Evolutionary conservation across 495 filamentous ascomycete species (phyloP).

Genomic region (Cercophora newfieldiana): DNA sequence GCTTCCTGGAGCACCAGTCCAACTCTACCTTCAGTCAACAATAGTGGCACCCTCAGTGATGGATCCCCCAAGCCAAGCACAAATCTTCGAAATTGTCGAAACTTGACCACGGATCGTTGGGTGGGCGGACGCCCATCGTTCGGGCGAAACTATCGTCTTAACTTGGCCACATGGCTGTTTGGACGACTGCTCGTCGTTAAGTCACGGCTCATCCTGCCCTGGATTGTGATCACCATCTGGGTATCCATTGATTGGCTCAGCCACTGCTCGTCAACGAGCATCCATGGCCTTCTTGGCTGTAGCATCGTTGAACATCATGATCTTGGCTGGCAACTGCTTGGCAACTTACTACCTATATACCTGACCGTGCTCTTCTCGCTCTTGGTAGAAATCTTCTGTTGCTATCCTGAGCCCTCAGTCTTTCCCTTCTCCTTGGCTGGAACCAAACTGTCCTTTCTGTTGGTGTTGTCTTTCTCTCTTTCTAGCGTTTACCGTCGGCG

Average conservation of each 20-base stretch:
- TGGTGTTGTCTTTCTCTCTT: neutral
- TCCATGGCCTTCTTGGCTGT: neutral
- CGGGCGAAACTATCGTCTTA: neutral
- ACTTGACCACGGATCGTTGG: neutral
- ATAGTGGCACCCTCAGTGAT: neutral
- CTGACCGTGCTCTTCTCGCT: neutral
- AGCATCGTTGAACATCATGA: neutral
- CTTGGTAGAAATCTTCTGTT: neutral
- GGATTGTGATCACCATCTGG: no score
- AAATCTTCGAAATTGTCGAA: neutral
- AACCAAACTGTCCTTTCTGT: neutral
- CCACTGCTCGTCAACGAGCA: neutral
- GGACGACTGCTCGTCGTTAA: neutral
- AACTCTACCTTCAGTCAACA: neutral
- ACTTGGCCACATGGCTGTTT: no score
- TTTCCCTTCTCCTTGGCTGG: neutral
- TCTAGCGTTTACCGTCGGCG: neutral
- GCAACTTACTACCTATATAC: neutral
- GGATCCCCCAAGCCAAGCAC: neutral
- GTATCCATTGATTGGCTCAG: no score
- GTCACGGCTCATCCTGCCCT: neutral
- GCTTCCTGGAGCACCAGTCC: neutral
- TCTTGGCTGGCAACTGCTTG: neutral
- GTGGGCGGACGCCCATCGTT: neutral
- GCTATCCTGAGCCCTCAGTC: neutral